Evolutionary conservation across 2,329 filamentous ascomycete species (phyloP), one percentile per base, ranked within the genome.

Genomic region (Hypomyces rosellus): DNA sequence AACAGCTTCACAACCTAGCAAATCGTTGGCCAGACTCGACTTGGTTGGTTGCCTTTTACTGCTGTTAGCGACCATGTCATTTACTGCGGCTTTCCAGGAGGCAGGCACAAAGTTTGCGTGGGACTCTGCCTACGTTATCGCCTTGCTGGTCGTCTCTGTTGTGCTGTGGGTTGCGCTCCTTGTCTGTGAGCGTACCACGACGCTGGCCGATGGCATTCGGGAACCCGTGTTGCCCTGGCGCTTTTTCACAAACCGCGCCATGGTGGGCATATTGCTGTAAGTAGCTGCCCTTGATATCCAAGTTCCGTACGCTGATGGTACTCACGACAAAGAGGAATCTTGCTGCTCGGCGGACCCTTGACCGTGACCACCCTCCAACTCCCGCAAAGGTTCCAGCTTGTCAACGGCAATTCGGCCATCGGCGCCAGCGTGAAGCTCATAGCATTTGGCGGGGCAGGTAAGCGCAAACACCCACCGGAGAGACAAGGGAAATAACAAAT

Each of bases 81-180:
- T 77, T n/a, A 67, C 75, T 14, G 71, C 74, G 37, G 72, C 68
- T 1, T 61, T 77, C 13, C 68, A 77, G 43, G 65, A 74, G 54
- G 73, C 62, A 5, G 73, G 74, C 5, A 57, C 65, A 15, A 61
- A 61, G 5, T 74, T 71, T 46, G 55, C 68, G 3, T 78, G 74
- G 74, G 59, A 54, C 7, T 71, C 67, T 40, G 62, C 64, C 0
- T 53, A 66, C 5, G 66, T 76, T 4, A 63, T 74, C 4, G 54
- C 59, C 9, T 63, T 61, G n/a, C 25, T 44, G 22, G 41, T 44
- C 9, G 14, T 44, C 22, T 30, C 41, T 11, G 12, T 30, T 25
- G 41, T 33, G 18, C 12, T 44, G 18, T 30, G 41, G 30, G 41
- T n/a, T 15, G 41, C 22, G 8, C 30, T 44, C n/a, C 22, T 34